These are phyloP conservation scores for Rhypophila decipiens DNA, from an alignment of 495 filamentous ascomycete species.

Conservation along the genomic window DNA sequence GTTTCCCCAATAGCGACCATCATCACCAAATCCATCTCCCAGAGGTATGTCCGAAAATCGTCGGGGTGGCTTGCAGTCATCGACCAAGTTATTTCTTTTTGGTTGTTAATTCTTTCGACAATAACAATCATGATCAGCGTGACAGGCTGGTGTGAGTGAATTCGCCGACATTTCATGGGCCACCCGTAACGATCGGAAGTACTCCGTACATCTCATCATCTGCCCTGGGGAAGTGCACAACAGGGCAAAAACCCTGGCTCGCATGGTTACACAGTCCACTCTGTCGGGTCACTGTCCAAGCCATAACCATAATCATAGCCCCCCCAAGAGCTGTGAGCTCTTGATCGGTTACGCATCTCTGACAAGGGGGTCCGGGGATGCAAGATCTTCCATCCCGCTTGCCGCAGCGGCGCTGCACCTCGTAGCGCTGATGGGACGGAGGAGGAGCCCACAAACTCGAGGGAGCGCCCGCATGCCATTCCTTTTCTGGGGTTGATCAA, in stretches of 20 bases:
- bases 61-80: neutral
- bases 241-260: neutral
- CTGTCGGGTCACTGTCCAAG: conserved; percentile 3
- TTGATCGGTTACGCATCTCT: neutral
- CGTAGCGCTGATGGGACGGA: no score
- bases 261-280: conserved; percentile 6
- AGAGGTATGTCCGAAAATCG: neutral
- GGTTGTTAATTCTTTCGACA: no score
- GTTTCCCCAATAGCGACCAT: no score
- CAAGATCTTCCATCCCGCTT: neutral
- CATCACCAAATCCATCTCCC: no score
- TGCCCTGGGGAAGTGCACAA: neutral
- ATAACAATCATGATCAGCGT: no score
- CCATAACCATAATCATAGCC: neutral
- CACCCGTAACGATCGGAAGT: no score
- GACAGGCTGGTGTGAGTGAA: no score
- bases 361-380: neutral
- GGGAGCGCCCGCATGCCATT: no score
- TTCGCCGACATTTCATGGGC: no score
- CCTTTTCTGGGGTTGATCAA: no score
- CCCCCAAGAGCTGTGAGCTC: neutral
- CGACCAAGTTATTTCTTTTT: neutral
- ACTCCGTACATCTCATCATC: neutral
- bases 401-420: neutral
- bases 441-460: no score